Evolutionary conservation across 768 basidiomycete genomes (phyloP), one percentile per base, ranked within the genome.

Genomic region (Tricholoma saponaceum): DNA sequence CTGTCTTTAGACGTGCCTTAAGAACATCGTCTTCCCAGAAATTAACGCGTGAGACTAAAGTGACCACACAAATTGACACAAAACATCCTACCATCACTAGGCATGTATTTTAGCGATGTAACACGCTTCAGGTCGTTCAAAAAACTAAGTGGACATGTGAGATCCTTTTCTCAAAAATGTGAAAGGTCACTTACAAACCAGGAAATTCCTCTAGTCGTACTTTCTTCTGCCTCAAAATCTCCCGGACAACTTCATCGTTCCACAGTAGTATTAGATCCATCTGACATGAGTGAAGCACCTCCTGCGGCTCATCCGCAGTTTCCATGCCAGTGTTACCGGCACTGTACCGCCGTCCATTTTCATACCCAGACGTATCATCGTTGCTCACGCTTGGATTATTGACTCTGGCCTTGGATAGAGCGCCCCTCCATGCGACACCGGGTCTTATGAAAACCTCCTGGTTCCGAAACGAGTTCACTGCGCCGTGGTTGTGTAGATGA

Each of bases 1-100:
- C 82, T 0, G 84, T 89, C 67, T 90, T 90, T 23, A 92, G 70
- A 2, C 90, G 79, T 1, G 89, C 90, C 25, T 85, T 85, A 46
- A 92, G 78, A 20, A 92, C 86, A 66, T 91, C 89, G 65, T 89
- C 88, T 88, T 50, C 1, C 12, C 46, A 20, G 0, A 32, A 43
- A 22, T 39, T 16, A 18, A 28, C 23, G 7, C 33, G 28, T 9
- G 16, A 44, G 37, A 8, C 35, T 4, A 14, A 18, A 20, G 25
- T 6, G 23, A 10, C 26, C 41, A 58, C 25, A 47, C 20, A 50
- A 33, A 9, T 1, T 5, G 23, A 46, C 20, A 5, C 5, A 25
- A 28, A 30, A 30, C n/a, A 22, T 57, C 69, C 20, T 66, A 87
- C 86, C 87, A 66, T 90, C 86, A 3, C 84, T 82, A 1, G 89